Base-by-base conservation (phyloP, 495 filamentous ascomycete species). In the Hypomontagnella submonticulosa region DNA sequence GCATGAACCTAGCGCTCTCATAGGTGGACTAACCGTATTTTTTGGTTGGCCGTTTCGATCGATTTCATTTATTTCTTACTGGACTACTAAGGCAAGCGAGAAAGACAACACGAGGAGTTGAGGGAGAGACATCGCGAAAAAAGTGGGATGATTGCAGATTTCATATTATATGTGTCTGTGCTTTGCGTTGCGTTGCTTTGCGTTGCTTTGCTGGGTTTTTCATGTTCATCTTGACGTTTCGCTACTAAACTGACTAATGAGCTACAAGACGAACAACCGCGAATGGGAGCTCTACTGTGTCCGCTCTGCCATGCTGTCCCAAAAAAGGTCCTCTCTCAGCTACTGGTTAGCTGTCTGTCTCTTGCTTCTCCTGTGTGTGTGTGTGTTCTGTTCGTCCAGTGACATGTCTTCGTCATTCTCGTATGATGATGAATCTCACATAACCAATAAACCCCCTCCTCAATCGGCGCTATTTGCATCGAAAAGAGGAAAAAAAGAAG, bases 371-470 rank as follows among this genome's bases (percentile, higher is more conserved):
- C 53, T 50, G 49, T 63, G 59, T 69, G 60, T 27, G 23, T 27
- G 23, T 27, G 23, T 27, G 23, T 27, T 27, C 60, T 69, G 59
- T 69, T 63, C 34, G 60, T 60, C 59, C 59, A 27, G 55, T 58
- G 60, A 63, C 55, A 69, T 69, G 34, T 62, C 51, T 42, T 68
- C 60, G 66, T 69, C 66, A 69, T 69, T 69, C 66, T 69, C 66
- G 55, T 63, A 63, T 69, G 66, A 69, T 69, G 66, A 69, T 69
- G 60, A 50, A 52, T 69, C 60, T 57, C 55, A 41, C 48, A 55
- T 48, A 57, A 34, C 36, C 49, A 63, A 63, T 34, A 57, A 48
- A 54, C 54, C 36, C 30, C 61, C 42, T 47, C 15, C 38, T 36
- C 16, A 47, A 36, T 51, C 33, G 66, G 48, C 49, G 16, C 44